Evolutionary conservation across 169 alveolate species (phyloP), one percentile per base, ranked within the genome.

Genomic region (Plasmodium knowlesi): DNA sequence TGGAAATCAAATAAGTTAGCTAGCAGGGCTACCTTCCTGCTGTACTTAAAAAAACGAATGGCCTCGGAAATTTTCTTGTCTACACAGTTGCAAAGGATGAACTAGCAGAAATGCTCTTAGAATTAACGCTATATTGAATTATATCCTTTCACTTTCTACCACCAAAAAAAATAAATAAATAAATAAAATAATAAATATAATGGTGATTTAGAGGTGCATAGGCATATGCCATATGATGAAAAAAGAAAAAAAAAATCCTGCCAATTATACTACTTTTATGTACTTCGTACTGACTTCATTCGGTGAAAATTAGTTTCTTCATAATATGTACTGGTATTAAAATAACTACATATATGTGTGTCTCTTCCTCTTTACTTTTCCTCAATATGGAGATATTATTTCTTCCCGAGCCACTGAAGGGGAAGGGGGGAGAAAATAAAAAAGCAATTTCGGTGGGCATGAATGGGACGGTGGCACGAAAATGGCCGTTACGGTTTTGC

Each of bases 351-450:
- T 37, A 67, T 67, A 2, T 67, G 41, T 67, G 76, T 10, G 41
- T 28, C 10, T 25, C 37, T 19, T 67, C 76, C 37, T 67, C 39
- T 19, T 67, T 67, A 3, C 5, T 67, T 5, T 67, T 67, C 5
- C 76, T 16, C 19, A 67, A 22, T 67, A 3, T 67, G 76, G 76
- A 67, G 32, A 28, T 39, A 28, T 71, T 70, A 88, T 61, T 88
- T 57, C 71, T 78, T 88, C 53, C 90, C 94, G 43, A 88, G 54
- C 94, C 94, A 88, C 94, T 88, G 61, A 76, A 76, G 50, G 82
- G 82, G 46, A 70, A 34, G 61, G 74, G 34, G 74, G 34, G n/a
- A n/a, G n/a, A n/a, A 28, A 67, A 67, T 67, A 9, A 67, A 67
- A 8, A 25, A 22, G 41, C 6, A 25, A 22, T 19, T 67, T 28